Evolutionary conservation across 108 stramenopile genomes (phyloP).

Genomic region (Fragilaria crotonensis): DNA sequence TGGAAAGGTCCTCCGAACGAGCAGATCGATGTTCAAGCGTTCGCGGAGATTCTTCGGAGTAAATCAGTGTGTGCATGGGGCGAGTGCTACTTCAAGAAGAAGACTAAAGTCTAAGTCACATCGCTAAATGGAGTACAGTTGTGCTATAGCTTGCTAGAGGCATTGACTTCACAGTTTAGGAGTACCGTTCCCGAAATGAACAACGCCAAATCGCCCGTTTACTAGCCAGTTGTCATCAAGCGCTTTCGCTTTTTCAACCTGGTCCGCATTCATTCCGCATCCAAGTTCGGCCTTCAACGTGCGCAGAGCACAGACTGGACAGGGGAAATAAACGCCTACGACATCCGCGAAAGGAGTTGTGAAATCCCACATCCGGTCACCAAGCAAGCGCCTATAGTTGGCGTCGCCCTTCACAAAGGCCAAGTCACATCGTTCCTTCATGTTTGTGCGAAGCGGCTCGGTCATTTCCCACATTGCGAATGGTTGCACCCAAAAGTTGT

Average conservation of each 20-base stretch:
- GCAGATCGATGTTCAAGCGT: constrained; percentile 31
- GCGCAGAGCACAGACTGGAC: constrained; percentile 83
- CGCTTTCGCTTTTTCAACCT: constrained; percentile 55
- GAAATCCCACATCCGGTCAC: constrained; percentile 85
- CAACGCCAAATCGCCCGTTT: constrained; percentile 85
- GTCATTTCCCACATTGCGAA: constrained; percentile 93
- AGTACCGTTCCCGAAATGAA: constrained; percentile 66
- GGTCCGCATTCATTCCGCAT: constrained; percentile 76
- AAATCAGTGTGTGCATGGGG: constrained; percentile 83
- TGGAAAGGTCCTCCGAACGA: constrained; percentile 29
- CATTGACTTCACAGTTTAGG: neutral
- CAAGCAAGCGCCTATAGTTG: constrained; percentile 90
- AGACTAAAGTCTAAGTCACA: neutral
- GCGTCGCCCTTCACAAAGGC: constrained; percentile 97
- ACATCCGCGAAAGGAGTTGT: constrained; percentile 84
- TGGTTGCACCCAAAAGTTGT: constrained; percentile 91
- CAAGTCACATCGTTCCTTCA: constrained; percentile 61
- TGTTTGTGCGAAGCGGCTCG: constrained; percentile 46
- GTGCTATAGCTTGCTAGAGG: neutral
- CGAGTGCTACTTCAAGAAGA: constrained; percentile 66
- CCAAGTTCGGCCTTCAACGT: constrained; percentile 94
- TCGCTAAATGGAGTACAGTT: too few relatives aligned
- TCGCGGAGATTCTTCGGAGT: constrained; percentile 49
- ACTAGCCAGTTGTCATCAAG: constrained; percentile 78
- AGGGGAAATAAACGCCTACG: constrained; percentile 87